Percentiles rank a stretch among this genome's conserved stretches.
Evolutionary conservation across 257 asterid genomes (phyloP).

Genomic region (Misopates orontium): DNA sequence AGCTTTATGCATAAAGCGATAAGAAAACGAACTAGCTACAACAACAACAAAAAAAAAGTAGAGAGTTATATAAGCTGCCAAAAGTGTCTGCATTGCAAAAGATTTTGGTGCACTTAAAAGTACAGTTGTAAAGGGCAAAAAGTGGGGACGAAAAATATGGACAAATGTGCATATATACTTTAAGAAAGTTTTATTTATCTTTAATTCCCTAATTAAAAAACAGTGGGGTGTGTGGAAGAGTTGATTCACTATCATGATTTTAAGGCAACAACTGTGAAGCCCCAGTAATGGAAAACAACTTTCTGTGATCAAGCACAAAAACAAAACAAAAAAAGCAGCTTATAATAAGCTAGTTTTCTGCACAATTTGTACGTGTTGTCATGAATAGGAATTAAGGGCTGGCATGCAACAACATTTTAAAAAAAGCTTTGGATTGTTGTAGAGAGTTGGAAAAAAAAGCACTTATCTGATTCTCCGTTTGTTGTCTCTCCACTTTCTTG

Average conservation of each 20-base stretch:
- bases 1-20: slow-evolving; percentile 18
- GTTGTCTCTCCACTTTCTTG: not conserved
- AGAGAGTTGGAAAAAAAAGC: too few species aligned
- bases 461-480: not conserved
- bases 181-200: too few species aligned
- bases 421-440: too few species aligned
- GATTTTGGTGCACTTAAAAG: slow-evolving; percentile 33
- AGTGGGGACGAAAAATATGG: slow-evolving; percentile 26
- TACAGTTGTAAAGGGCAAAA: slow-evolving; percentile 44
- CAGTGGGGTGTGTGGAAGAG: slow-evolving; percentile 5
- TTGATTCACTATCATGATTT: slow-evolving; percentile 29
- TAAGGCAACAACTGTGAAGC: slow-evolving; percentile 30
- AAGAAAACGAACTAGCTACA: slow-evolving; percentile 22
- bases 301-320: slow-evolving; percentile 27
- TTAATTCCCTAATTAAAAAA: too few species aligned
- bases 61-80: slow-evolving; percentile 5
- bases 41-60: too few species aligned
- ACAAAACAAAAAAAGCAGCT: slow-evolving; percentile 14
- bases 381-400: too few species aligned
- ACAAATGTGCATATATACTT: too few species aligned
- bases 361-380: not conserved
- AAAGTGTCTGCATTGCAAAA: slow-evolving; percentile 37
- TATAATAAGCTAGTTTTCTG: not conserved
- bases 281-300: slow-evolving; percentile 20
- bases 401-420: too few species aligned